A percentile compares a stretch with the other conserved stretches of the same genome.
These are phyloP conservation scores for Alternaria panax DNA, from an alignment of 2,329 filamentous ascomycete species.

Conservation along the genomic window DNA sequence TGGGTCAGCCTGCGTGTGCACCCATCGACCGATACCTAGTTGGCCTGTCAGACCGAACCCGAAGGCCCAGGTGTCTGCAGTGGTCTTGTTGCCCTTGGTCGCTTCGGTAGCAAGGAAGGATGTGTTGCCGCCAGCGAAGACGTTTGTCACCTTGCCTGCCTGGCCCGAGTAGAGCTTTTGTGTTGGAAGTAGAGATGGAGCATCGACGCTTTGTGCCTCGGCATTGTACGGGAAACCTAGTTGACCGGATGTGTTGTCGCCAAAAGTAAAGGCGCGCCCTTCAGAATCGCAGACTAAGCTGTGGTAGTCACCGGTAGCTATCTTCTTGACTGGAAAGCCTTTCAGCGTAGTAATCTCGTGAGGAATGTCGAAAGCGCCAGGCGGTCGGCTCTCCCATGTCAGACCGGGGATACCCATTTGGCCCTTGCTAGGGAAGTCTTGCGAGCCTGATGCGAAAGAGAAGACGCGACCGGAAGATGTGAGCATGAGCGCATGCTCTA, in stretches of 20 bases:
- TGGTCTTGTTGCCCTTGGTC: slow-evolving; percentile 66
- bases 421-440: slow-evolving; percentile 79
- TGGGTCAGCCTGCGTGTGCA: slow-evolving; percentile 79
- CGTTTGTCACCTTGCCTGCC: slow-evolving; percentile 72
- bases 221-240: slow-evolving; percentile 78
- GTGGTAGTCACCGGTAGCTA: slow-evolving; percentile 87
- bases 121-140: slow-evolving; percentile 86
- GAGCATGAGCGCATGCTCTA: slow-evolving; percentile 85
- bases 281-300: slow-evolving; percentile 78
- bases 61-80: slow-evolving; percentile 83
- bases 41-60: slow-evolving; percentile 85
- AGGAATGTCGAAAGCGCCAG: slow-evolving; percentile 79
- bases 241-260: slow-evolving; percentile 91
- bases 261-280: slow-evolving; percentile 84
- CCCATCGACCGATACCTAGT: slow-evolving; percentile 87
- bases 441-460: slow-evolving; percentile 80
- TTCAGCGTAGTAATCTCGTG: slow-evolving; percentile 78
- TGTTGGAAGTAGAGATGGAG: slow-evolving; percentile 74
- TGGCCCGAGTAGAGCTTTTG: slow-evolving; percentile 75
- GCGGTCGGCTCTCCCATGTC: slow-evolving; percentile 78
- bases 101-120: slow-evolving; percentile 89
- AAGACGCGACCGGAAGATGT: slow-evolving; percentile 88
- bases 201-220: slow-evolving; percentile 69
- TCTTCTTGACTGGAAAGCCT: slow-evolving; percentile 73
- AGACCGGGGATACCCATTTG: slow-evolving; percentile 88